phyloP scores from a whole-genome alignment of 1,284 basidiomycete species.

The Heterobasidion occidentale region DNA sequence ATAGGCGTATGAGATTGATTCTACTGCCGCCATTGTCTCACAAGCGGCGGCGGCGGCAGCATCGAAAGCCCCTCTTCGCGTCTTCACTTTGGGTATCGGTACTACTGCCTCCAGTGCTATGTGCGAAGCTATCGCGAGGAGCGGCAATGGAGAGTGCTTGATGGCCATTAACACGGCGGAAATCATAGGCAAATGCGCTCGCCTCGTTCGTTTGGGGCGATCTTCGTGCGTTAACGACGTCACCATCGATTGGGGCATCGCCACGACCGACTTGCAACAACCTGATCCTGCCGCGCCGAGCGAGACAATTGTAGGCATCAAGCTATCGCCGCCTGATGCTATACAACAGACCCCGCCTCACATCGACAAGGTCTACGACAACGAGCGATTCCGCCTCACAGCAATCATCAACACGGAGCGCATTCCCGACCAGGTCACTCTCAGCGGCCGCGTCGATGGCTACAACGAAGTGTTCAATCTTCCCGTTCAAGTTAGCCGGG shows the following conservation, averaged over 20 bases:
- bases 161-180: constrained; percentile 35
- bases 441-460: constrained; percentile 30
- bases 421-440: constrained; percentile 29
- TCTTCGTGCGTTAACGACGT: constrained; percentile 35
- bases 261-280: background rate
- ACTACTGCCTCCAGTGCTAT: constrained; percentile 36
- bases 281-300: constrained; percentile 6
- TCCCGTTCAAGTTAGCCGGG: constrained; percentile 26
- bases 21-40: constrained; percentile 19
- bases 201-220: constrained; percentile 40
- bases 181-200: constrained; percentile 39
- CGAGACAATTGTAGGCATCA: no score
- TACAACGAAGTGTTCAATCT: constrained; percentile 22
- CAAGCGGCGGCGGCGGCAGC: background rate
- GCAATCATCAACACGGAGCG: constrained; percentile 27
- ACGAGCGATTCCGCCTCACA: constrained; percentile 36
- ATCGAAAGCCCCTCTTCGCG: constrained; percentile 27
- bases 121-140: constrained; percentile 40
- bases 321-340: constrained; percentile 14
- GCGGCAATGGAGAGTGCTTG: constrained; percentile 40
- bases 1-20: constrained; percentile 21
- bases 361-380: constrained; percentile 34
- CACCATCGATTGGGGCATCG: constrained; percentile 39
- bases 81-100: constrained; percentile 54
- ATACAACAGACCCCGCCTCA: constrained; percentile 36